Conservation (phyloP, 495 filamentous ascomycete species). For the Annulohypoxylon maeteangense region DNA sequence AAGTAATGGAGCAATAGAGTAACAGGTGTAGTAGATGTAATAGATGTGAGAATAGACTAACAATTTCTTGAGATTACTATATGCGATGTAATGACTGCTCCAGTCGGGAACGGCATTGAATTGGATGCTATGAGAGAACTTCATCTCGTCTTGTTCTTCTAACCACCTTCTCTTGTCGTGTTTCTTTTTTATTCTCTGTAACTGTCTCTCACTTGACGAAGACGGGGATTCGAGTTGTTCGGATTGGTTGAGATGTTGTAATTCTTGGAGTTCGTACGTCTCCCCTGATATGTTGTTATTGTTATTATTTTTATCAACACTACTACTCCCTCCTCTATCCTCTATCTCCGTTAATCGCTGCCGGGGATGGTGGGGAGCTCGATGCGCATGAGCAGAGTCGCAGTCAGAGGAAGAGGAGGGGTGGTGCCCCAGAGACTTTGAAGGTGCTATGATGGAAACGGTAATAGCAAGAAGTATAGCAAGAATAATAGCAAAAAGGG, state of each 20-base stretch:
- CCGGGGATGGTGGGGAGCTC: conserved; percentile 34
- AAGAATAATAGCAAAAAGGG: not conserved
- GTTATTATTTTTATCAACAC: not conserved
- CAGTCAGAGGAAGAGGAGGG: conserved; percentile 60
- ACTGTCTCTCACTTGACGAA: conserved; percentile 25
- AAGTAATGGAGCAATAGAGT: not conserved
- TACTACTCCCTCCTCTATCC: conserved; percentile 56
- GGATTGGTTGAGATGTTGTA: conserved; percentile 9
- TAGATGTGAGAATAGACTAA: conserved; percentile 58
- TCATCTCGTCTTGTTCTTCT: conserved; percentile 85
- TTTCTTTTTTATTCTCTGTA: conserved; percentile 52
- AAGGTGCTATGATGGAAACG: conserved; percentile 52
- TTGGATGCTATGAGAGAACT: conserved; percentile 99
- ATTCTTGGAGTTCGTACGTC: conserved; percentile 51
- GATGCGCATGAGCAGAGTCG: conserved; percentile 42
- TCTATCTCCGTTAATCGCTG: conserved; percentile 35
- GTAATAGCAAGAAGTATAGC: not conserved
- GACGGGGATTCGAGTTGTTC: conserved; percentile 8
- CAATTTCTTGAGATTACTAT: conserved; percentile 99
- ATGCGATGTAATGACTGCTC: conserved; percentile 97
- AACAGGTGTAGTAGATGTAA: not conserved
- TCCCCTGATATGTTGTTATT: conserved; percentile 18
- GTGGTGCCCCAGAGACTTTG: conserved; percentile 38
- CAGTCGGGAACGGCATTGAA: conserved; percentile 99
- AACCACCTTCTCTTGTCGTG: conserved; percentile 66